These are phyloP conservation scores for Peterozyma toletana DNA, from an alignment of 805 yeast genomes.

Conservation along the genomic window DNA sequence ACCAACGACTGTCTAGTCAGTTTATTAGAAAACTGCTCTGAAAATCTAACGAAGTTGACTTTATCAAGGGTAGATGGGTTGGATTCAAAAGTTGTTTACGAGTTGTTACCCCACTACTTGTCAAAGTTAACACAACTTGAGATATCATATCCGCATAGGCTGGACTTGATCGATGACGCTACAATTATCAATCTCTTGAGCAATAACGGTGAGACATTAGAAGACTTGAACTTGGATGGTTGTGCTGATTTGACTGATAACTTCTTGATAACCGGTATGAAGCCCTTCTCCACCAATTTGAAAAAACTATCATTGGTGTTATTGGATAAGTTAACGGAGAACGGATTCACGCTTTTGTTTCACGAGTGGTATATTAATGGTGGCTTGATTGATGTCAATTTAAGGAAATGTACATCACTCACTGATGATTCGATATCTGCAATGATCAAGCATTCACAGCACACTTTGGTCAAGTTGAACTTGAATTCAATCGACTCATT, in stretches of 20 bases:
- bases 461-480: constrained; percentile 61
- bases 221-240: constrained; percentile 58
- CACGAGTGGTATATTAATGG: constrained; percentile 45
- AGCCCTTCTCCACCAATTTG: constrained; percentile 49
- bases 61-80: constrained; percentile 72
- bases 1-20: constrained; percentile 56
- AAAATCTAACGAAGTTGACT: constrained; percentile 45
- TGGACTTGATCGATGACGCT: constrained; percentile 63
- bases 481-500: constrained; percentile 67
- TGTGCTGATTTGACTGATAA: constrained; percentile 68
- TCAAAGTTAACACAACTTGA: constrained; percentile 50
- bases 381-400: constrained; percentile 52
- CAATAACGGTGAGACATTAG: constrained; percentile 54
- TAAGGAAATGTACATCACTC: constrained; percentile 60
- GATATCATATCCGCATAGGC: constrained; percentile 60
- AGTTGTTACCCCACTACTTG: constrained; percentile 58
- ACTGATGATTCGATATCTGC: constrained; percentile 58
- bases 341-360: constrained; percentile 56
- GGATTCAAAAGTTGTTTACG: constrained; percentile 46
- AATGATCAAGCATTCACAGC: constrained; percentile 52
- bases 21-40: constrained; percentile 56
- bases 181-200: constrained; percentile 53
- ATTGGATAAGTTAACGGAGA: constrained; percentile 63
- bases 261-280: constrained; percentile 45
- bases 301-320: constrained; percentile 50